phyloP scores from a whole-genome alignment of 2,329 filamentous ascomycete genomes.

The Colletotrichum sp. region DNA sequence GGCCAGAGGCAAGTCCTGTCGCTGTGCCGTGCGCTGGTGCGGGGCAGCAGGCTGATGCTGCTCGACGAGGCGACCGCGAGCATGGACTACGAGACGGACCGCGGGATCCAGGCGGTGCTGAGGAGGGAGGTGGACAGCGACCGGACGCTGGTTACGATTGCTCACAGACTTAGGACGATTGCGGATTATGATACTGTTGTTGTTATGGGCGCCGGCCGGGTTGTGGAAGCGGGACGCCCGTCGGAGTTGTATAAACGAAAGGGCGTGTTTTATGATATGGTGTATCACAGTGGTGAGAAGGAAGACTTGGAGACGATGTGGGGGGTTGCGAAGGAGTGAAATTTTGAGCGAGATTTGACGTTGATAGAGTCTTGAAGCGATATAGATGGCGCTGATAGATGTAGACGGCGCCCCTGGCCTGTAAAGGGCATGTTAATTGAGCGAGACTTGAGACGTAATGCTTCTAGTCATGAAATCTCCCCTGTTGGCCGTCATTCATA shows the following conservation, averaged over 20 bases:
- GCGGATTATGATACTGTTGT: slow-evolving; percentile 65
- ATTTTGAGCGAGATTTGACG: background rate
- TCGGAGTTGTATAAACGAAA: slow-evolving; percentile 48
- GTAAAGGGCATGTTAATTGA: background rate
- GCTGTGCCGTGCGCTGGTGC: slow-evolving; percentile 60
- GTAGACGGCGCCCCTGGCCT: background rate
- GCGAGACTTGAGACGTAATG: background rate
- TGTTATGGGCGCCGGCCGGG: slow-evolving; percentile 59
- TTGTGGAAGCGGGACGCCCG: slow-evolving; percentile 59
- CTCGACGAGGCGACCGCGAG: slow-evolving; percentile 65
- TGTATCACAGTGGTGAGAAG: slow-evolving; percentile 59
- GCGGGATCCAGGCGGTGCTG: slow-evolving; percentile 59
- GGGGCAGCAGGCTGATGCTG: slow-evolving; percentile 59
- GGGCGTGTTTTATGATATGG: slow-evolving; percentile 59
- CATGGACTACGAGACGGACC: slow-evolving; percentile 64
- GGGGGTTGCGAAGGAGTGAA: background rate
- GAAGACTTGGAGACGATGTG: slow-evolving; percentile 44
- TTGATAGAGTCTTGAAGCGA: background rate
- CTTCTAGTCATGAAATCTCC: background rate
- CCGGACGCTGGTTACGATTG: slow-evolving; percentile 62
- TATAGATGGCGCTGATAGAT: background rate
- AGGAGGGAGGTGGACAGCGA: slow-evolving; percentile 53
- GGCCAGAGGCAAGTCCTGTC: slow-evolving; percentile 64
- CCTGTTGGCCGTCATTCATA: rapidly evolving
- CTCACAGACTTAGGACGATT: slow-evolving; percentile 76